Base-by-base conservation (phyloP, 352 stramenopile species). In the Thalassiosira hispida region DNA sequence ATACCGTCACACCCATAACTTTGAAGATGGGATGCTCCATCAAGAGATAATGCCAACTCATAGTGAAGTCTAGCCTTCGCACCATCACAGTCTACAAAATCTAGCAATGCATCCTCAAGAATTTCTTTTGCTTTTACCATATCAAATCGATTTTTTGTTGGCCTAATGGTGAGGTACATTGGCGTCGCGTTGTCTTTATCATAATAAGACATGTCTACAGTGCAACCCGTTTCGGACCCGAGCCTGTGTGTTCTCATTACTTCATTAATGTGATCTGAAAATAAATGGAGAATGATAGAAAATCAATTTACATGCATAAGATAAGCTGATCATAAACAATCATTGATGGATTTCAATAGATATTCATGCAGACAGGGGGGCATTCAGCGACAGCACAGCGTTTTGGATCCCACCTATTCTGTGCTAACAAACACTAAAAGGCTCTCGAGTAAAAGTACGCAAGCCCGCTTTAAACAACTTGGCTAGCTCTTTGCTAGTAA, bases 31-130 rank as follows among this genome's bases (percentile, higher is more conserved):
- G 40, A 49, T 49, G 40, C 40, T 49, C 40, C 40, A 16, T 49
- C 40, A 49, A 49, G 40, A 49, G 40, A 49, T 49, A 49, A 20
- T 20, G 40, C 40, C 40, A 49, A 49, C 40, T 49, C 40, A 49
- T 20, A 49, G 11, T 18, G 40, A 49, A 16, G 4, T 12, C 40
- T 49, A 49, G 40, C 11, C n/a, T 16, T 49, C 2, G 40, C 3
- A 3, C 40, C 40, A 49, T 49, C 40, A 20, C 40, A 49, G 5
- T 49, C 40, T 20, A 49, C 6, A 49, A 49, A 49, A n/a, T 49
- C 40, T 12, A 49, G 16, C 40, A 49, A 20, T 2, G 1, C 3
- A 16, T 49, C 40, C n/a, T 49, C 40, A 14, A 49, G 5, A 4
- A 49, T 49, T 49, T n/a, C 40, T 49, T 12, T 49, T 20, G 9